Conservation (phyloP, 2,329 filamentous ascomycete genomes). For the Kalaharituber pfeilii region DNA sequence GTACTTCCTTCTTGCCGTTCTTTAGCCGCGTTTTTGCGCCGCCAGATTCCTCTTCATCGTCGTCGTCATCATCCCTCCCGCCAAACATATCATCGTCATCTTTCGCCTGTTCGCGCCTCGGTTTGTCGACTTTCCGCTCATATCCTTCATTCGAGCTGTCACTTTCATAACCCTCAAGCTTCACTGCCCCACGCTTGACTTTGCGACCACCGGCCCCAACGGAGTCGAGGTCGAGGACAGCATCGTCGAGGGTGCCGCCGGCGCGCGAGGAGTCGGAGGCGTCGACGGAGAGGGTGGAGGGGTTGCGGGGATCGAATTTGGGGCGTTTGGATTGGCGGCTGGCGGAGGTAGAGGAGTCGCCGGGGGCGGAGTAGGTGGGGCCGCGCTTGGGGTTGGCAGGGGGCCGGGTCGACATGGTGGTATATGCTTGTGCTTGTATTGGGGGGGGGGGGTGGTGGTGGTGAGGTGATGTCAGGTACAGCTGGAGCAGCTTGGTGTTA, state of each 20-base stretch:
- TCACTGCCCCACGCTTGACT: constrained; percentile 83
- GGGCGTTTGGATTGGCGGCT: constrained; percentile 16
- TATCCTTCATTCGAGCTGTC: constrained; percentile 81
- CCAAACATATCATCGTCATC: constrained; percentile 37
- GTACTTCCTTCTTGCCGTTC: constrained; percentile 31
- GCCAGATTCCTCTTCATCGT: constrained; percentile 32
- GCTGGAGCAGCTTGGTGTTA: too few species aligned
- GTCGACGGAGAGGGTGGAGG: constrained; percentile 25
- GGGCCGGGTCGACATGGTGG: not conserved
- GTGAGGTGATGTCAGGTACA: too few species aligned
- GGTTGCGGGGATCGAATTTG: constrained; percentile 87
- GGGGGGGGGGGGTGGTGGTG: too few species aligned
- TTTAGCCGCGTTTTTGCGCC: constrained; percentile 40
- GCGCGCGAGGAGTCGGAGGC: not conserved
- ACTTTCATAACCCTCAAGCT: constrained; percentile 90
- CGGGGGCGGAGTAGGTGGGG: not conserved
- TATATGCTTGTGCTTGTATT: too few species aligned
- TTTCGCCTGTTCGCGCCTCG: constrained; percentile 38
- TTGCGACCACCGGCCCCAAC: constrained; percentile 56
- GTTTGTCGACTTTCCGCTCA: constrained; percentile 33
- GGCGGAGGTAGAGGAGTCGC: not conserved
- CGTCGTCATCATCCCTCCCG: constrained; percentile 35
- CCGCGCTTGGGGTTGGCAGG: not conserved
- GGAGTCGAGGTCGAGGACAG: constrained; percentile 74
- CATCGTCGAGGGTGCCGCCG: constrained; percentile 32